Percentiles rank a stretch among this genome's conserved stretches.
phyloP scores from a whole-genome alignment of 192 early-diverging fungal genomes.

The Entomortierella parvispora region DNA sequence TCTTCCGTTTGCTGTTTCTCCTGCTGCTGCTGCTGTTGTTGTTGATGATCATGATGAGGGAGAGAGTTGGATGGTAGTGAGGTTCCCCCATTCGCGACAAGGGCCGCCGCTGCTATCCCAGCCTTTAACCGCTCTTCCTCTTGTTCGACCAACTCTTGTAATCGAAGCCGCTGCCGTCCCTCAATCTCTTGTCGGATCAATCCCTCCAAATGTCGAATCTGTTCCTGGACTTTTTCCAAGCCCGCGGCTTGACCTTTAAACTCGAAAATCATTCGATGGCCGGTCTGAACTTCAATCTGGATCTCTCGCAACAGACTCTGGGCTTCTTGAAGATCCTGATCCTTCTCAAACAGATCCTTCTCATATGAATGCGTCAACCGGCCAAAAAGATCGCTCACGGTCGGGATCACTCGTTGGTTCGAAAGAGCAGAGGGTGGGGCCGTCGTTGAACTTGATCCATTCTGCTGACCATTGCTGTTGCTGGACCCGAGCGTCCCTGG shows the following conservation, averaged over 20 bases:
- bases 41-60: too few species aligned
- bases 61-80: too few species aligned
- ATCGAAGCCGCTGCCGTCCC: constrained; percentile 32
- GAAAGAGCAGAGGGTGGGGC: too few species aligned
- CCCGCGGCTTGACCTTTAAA: constrained; percentile 9
- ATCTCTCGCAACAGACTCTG: constrained; percentile 36
- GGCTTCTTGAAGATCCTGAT: constrained; percentile 52
- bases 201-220: constrained; percentile 23
- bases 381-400: constrained; percentile 55
- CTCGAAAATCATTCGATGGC: constrained; percentile 38
- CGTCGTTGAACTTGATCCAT: too few species aligned
- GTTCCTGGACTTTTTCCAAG: constrained; percentile 23
- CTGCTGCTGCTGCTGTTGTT: too few species aligned
- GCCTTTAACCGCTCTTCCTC: constrained; percentile 18
- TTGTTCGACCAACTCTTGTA: constrained; percentile 38
- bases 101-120: too few species aligned
- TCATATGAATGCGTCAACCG: constrained; percentile 56
- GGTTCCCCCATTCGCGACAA: too few species aligned
- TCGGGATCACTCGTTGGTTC: constrained; percentile 26
- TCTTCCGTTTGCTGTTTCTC: too few species aligned
- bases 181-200: constrained; percentile 39
- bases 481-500: too few species aligned
- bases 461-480: too few species aligned
- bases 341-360: constrained; percentile 57
- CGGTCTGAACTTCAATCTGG: constrained; percentile 41